A percentile compares a stretch with the other conserved stretches of the same genome.
Evolutionary conservation across 2,329 filamentous ascomycete genomes (phyloP).

Genomic region (Penicillium corylophilum): DNA sequence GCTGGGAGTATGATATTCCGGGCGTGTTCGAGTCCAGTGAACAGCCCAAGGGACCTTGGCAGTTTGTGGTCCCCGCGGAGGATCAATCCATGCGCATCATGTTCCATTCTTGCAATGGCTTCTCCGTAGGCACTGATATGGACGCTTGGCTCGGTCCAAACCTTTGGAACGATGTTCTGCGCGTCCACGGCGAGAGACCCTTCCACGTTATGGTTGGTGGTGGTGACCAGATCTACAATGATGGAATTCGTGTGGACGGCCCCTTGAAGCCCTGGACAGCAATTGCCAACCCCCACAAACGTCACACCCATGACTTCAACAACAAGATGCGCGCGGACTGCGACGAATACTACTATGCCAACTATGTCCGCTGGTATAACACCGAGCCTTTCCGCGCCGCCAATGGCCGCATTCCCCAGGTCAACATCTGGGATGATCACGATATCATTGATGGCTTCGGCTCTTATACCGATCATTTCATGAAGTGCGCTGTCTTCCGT

Average conservation of each 20-base stretch:
- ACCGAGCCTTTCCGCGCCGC: conserved; percentile 61
- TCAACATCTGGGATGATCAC: conserved; percentile 66
- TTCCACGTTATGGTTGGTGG: conserved; percentile 79
- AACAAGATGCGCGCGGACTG: conserved; percentile 62
- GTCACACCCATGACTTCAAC: conserved; percentile 61
- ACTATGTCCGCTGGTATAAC: conserved; percentile 67
- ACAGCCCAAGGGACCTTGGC: conserved; percentile 53
- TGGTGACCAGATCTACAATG: conserved; percentile 80
- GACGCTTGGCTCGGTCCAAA: conserved; percentile 61
- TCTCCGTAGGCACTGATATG: conserved; percentile 65
- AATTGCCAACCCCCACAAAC: conserved; percentile 60
- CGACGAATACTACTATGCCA: conserved; percentile 62
- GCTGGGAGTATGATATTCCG: conserved; percentile 76
- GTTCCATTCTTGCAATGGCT: conserved; percentile 69
- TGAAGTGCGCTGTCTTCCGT: conserved; percentile 64
- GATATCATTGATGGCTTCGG: conserved; percentile 69
- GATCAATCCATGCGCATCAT: conserved; percentile 67
- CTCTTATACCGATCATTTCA: conserved; percentile 66
- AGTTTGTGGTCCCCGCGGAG: conserved; percentile 58
- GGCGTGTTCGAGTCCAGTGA: conserved; percentile 61
- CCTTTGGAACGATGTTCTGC: conserved; percentile 65
- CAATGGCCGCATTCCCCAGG: conserved; percentile 62
- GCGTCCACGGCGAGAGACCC: conserved; percentile 58
- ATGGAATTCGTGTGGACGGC: conserved; percentile 78
- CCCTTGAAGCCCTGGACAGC: conserved; percentile 68